Evolutionary conservation across 2,329 filamentous ascomycete species (phyloP), one percentile per base, ranked within the genome.

Genomic region (Escovopsis sp.): DNA sequence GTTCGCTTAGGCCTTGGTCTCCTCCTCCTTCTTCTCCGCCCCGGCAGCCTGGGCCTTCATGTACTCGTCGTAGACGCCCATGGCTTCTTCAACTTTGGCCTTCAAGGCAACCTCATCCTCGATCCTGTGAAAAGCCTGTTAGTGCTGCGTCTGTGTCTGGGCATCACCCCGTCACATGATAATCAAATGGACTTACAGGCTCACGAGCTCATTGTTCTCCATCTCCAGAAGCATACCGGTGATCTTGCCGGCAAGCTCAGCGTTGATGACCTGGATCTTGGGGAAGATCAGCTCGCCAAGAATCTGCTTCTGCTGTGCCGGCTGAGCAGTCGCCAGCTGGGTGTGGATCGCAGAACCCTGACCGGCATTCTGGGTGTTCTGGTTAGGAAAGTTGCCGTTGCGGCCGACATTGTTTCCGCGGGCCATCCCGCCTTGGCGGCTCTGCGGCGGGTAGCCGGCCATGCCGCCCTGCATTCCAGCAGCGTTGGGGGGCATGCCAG

Each of bases 171-270:
- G 15, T 15, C 15, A 15, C 15, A 15, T 15, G 15, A 15, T 15
- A 15, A 15, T 15, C 15, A 15, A 15, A 15, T 15, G 15, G 50
- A 85, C 88, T 85, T 82, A 94, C 85, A 98, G 77, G 68, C 85
- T 85, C 60, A 98, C 75, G 55, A 98, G 73, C 72, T 98, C 91
- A 45, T 73, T 63, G 68, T 96, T 96, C 58, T 96, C 91, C 91
- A 98, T 98, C 77, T 98, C 91, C 56, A 98, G 69, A 57, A 98
- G 82, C 91, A 98, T 98, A 68, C 91, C 91, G 48, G 91, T 98
- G 65, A 98, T 96, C 81, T 98, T 98, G 61, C 91, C 91, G 49
- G 91, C 91, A 58, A 98, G 75, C 57, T 95, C 88, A 47, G 87
- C 84, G 72, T 98, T 91, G 67, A 94, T 81, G 53, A 77, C 79